Evolutionary conservation across 164 flowering plant genomes (phyloP).

Genomic region (Amborella trichopoda): DNA sequence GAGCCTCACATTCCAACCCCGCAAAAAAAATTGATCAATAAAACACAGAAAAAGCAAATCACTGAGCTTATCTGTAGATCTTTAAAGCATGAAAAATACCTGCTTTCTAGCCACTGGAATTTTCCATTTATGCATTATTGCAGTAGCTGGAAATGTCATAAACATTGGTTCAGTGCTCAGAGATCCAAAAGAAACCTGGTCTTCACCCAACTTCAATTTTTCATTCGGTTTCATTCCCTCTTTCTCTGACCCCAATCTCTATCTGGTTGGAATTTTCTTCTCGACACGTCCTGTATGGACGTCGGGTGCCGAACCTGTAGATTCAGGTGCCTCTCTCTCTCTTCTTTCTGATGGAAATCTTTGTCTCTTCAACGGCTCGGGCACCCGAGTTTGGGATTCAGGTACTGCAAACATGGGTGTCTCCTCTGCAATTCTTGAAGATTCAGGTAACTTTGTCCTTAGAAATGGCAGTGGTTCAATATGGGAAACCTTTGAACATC

Average conservation of each 20-base stretch:
- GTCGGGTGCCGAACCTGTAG: conserved; percentile 16
- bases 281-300: conserved; percentile 14
- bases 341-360: conserved; percentile 21
- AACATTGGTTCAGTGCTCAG: no score
- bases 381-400: conserved; percentile 18
- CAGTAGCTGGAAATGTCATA: no score
- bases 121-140: no score
- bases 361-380: conserved; percentile 20
- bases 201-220: conserved; percentile 19
- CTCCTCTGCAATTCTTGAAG: conserved; percentile 17
- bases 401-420: conserved; percentile 16
- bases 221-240: conserved; percentile 20
- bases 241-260: conserved; percentile 7
- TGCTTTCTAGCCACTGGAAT: no score
- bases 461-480: conserved; percentile 1
- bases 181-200: no score
- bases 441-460: conserved; percentile 14
- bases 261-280: conserved; percentile 14
- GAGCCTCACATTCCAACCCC: no score
- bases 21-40: no score
- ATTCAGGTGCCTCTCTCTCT: conserved; percentile 9
- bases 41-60: no score
- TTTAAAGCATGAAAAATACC: no score
- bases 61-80: no score
- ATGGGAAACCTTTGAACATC: conserved; percentile 27